phyloP scores from a whole-genome alignment of 2,329 filamentous ascomycete genomes.

The Macrophomina phaseolina region DNA sequence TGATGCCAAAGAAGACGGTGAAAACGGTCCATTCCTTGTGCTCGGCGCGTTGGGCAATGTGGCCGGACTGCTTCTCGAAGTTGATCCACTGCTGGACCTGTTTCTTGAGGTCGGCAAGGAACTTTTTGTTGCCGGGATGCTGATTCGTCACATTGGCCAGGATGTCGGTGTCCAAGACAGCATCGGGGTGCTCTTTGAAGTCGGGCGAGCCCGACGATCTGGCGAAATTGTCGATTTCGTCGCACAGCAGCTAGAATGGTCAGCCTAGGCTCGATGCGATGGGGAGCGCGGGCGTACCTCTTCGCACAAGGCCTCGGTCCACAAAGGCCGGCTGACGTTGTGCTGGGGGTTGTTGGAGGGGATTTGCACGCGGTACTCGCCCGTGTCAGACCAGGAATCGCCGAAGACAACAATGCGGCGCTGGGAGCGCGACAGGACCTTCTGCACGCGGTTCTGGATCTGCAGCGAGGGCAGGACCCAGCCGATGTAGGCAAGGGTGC shows the following conservation, averaged over 20 bases:
- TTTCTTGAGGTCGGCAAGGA: constrained; percentile 43
- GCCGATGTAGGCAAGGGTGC: constrained; percentile 39
- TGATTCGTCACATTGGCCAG: constrained; percentile 37
- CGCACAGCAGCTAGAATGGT: constrained; percentile 40
- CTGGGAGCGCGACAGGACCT: constrained; percentile 37
- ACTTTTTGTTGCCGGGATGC: constrained; percentile 29
- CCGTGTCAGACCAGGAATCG: constrained; percentile 47
- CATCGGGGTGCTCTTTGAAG: constrained; percentile 32
- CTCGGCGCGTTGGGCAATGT: constrained; percentile 34
- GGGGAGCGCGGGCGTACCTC: constrained; percentile 34
- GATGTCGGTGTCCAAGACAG: constrained; percentile 41
- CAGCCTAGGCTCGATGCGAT: constrained; percentile 8
- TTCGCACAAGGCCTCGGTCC: constrained; percentile 45
- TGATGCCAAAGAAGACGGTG: constrained; percentile 45
- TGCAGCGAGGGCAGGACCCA: constrained; percentile 39
- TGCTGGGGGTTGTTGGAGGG: constrained; percentile 38
- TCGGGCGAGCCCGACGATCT: constrained; percentile 36
- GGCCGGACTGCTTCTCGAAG: constrained; percentile 36
- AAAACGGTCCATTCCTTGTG: constrained; percentile 42
- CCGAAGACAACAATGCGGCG: constrained; percentile 47
- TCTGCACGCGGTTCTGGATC: constrained; percentile 37
- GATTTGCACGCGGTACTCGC: constrained; percentile 41
- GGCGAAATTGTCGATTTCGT: constrained; percentile 46
- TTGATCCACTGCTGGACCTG: constrained; percentile 45
- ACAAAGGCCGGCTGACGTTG: constrained; percentile 39